Percentiles rank a stretch among this genome's conserved stretches.
Conservation (phyloP, 331 rosid species). For the Quercus tomentella region DNA sequence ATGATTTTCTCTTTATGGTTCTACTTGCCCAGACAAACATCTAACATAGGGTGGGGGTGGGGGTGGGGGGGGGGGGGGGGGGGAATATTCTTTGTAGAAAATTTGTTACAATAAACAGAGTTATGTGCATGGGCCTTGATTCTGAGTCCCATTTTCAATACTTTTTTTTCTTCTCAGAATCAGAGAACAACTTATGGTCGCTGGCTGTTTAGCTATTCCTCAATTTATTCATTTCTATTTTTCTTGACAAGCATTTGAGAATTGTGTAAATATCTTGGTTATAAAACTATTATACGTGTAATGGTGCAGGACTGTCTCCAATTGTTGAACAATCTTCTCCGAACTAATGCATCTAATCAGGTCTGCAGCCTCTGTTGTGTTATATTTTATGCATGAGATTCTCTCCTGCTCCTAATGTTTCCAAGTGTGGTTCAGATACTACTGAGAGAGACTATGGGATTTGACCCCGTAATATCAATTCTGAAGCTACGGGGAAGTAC, state of each 20-base stretch:
- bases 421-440: slow-evolving; percentile 55
- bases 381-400: slow-evolving; percentile 4
- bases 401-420: slow-evolving; percentile 16
- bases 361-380: slow-evolving; percentile 35
- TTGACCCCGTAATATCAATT: slow-evolving; percentile 75
- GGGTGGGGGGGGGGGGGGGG: too few relatives aligned
- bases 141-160: background rate
- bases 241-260: slow-evolving; percentile 11
- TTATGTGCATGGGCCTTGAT: background rate
- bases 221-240: background rate
- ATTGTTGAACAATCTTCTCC: slow-evolving; percentile 80
- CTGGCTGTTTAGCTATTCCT: background rate
- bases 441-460: slow-evolving; percentile 81
- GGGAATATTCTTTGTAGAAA: background rate
- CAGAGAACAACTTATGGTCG: background rate
- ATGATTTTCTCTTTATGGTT: background rate
- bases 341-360: slow-evolving; percentile 80
- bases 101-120: background rate
- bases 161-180: background rate
- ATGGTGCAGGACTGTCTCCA: slow-evolving; percentile 81
- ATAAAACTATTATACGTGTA: slow-evolving; percentile 24
- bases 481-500: slow-evolving; percentile 72
- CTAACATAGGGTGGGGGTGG: too few relatives aligned
- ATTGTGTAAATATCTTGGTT: slow-evolving; percentile 16
- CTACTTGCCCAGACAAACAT: background rate